A percentile compares a stretch with the other conserved stretches of the same genome.
phyloP scores from a whole-genome alignment of 495 filamentous ascomycete species.

The Xylaria telfairii region DNA sequence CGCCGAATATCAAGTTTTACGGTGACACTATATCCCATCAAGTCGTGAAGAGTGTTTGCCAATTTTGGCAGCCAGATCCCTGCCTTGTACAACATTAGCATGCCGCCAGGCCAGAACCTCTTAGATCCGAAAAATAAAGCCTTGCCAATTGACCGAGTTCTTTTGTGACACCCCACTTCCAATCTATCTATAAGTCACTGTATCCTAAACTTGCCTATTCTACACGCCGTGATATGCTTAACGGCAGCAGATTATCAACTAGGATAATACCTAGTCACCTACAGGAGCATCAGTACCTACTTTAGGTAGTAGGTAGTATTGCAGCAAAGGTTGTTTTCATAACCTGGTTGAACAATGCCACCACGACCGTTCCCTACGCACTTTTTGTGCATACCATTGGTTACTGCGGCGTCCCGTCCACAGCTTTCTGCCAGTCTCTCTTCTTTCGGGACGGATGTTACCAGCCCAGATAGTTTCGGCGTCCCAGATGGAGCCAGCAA shows the following conservation, averaged over 20 bases:
- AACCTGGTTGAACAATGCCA: slow-evolving; percentile 32
- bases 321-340: neutral
- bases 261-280: no score
- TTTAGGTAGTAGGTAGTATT: neutral
- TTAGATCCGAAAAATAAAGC: slow-evolving; percentile 7
- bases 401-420: slow-evolving; percentile 64
- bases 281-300: no score
- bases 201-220: neutral
- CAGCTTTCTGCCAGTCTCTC: slow-evolving; percentile 67
- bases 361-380: slow-evolving; percentile 67
- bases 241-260: neutral
- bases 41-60: neutral
- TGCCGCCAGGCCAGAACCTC: neutral
- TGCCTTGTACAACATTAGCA: slow-evolving; percentile 11
- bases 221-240: neutral
- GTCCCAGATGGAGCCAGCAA: slow-evolving; percentile 59
- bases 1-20: neutral
- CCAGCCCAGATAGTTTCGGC: slow-evolving; percentile 42
- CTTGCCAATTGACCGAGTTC: neutral
- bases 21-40: no score
- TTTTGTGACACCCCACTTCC: neutral
- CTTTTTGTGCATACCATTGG: slow-evolving; percentile 85
- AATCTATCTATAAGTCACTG: neutral
- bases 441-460: slow-evolving; percentile 65
- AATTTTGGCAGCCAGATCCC: neutral